These are phyloP conservation scores for Paramicrosporidium saccamoebae DNA, from an alignment of 371 early-diverging fungal species.

Conservation along the genomic window DNA sequence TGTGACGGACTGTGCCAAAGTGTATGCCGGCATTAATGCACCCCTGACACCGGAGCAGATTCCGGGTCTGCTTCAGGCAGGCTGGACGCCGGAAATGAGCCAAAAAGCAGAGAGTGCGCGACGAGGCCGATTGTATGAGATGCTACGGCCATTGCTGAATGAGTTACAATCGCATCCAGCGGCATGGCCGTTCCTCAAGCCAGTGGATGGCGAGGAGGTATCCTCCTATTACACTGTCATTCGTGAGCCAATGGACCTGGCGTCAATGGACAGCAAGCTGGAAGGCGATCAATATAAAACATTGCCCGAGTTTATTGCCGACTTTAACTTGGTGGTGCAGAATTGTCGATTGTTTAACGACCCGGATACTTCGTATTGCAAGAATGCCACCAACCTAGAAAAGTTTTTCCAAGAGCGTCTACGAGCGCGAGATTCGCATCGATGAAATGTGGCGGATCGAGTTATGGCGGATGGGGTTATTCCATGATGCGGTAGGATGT, in stretches of 20 bases:
- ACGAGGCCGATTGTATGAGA: constrained; percentile 1
- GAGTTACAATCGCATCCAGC: constrained; percentile 36
- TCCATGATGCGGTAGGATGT: too few species aligned
- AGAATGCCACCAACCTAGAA: constrained; percentile 31
- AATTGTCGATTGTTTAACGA: constrained; percentile 64
- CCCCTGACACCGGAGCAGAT: too few species aligned
- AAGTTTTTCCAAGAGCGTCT: constrained; percentile 30
- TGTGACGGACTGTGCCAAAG: not conserved
- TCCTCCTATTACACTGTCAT: constrained; percentile 88
- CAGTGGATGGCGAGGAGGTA: constrained; percentile 69
- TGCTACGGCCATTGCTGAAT: constrained; percentile 12
- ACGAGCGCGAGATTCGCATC: constrained; percentile 3
- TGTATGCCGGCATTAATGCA: not conserved
- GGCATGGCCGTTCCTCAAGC: constrained; percentile 92
- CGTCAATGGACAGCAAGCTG: constrained; percentile 31
- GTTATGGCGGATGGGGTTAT: too few species aligned
- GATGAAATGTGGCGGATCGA: too few species aligned
- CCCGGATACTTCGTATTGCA: constrained; percentile 32
- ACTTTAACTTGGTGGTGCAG: constrained; percentile 39
- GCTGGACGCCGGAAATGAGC: constrained; percentile 69
- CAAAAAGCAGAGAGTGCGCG: constrained; percentile 4
- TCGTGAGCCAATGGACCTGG: constrained; percentile 88
- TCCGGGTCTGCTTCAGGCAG: constrained; percentile 24
- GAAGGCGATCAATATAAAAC: constrained; percentile 29
- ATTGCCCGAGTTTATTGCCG: constrained; percentile 29